Conservation (phyloP, 495 filamentous ascomycete species). For the Cudoniella acicularis region DNA sequence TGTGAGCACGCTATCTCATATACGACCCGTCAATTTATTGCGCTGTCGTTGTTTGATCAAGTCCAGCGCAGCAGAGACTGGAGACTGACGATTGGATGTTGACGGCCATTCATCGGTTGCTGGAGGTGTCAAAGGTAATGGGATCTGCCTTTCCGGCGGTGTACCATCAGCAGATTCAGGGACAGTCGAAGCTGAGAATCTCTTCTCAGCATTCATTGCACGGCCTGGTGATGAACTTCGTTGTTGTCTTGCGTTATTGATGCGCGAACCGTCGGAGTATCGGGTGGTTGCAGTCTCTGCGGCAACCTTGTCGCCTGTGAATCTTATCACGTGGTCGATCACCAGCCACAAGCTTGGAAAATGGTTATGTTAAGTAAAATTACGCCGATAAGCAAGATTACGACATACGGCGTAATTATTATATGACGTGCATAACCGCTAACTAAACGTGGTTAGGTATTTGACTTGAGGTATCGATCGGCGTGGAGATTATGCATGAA, state of each 20-base stretch:
- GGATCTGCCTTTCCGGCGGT: constrained; percentile 19
- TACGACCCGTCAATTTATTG: too few relatives aligned
- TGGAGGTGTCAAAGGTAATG: constrained; percentile 21
- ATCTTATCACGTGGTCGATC: too few relatives aligned
- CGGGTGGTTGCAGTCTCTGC: neutral
- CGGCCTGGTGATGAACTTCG: constrained; percentile 9
- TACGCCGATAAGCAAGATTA: too few relatives aligned
- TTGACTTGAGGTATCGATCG: too few relatives aligned
- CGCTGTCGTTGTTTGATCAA: constrained; percentile 12
- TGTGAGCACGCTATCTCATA: too few relatives aligned
- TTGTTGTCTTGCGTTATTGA: constrained; percentile 18
- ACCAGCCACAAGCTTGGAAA: too few relatives aligned
- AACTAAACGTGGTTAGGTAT: too few relatives aligned
- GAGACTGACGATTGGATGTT: constrained; percentile 11
- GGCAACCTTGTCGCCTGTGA: neutral
- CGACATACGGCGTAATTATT: too few relatives aligned
- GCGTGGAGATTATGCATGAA: too few relatives aligned
- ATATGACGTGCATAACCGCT: too few relatives aligned
- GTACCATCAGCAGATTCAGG: constrained; percentile 18
- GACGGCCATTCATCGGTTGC: constrained; percentile 15
- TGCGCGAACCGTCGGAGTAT: constrained; percentile 7
- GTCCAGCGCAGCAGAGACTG: constrained; percentile 8
- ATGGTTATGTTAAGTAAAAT: too few relatives aligned
- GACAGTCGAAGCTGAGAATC: constrained; percentile 22
- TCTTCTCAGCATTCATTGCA: constrained; percentile 23